Conservation (phyloP, 1,139 yeast species). For the Zygoascus meyerae region DNA sequence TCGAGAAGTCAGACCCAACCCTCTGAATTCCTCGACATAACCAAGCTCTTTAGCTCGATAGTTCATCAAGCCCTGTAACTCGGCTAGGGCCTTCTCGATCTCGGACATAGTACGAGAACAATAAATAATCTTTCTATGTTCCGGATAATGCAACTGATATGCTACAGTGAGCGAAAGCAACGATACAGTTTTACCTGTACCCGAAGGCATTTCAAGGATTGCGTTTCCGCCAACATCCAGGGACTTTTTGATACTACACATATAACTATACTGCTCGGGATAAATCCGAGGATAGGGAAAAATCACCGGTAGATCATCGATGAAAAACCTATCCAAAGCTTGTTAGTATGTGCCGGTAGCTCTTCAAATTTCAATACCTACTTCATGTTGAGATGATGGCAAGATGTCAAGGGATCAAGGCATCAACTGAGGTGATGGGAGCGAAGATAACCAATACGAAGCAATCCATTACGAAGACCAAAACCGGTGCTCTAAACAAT, state of each 20-base stretch:
- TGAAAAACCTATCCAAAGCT: conserved; percentile 51
- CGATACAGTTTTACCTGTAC: conserved; percentile 96
- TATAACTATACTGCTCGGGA: conserved; percentile 96
- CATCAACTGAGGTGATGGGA: neutral
- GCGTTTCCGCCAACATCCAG: conserved; percentile 97
- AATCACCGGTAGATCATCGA: conserved; percentile 90
- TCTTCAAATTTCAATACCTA: too few species aligned
- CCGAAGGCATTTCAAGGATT: conserved; percentile 99
- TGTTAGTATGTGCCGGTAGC: too few species aligned
- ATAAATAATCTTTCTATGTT: conserved; percentile 86
- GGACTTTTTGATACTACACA: conserved; percentile 91
- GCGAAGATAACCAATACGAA: neutral
- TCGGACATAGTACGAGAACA: conserved; percentile 99
- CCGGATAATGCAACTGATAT: conserved; percentile 92
- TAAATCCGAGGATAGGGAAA: conserved; percentile 97
- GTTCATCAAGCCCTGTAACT: conserved; percentile 81
- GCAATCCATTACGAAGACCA: neutral
- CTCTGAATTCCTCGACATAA: conserved; percentile 74
- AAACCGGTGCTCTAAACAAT: too few species aligned
- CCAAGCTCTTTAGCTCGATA: conserved; percentile 80
- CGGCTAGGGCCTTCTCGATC: conserved; percentile 95
- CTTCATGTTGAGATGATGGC: too few species aligned
- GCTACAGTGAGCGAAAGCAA: conserved; percentile 86
- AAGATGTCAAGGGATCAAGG: neutral
- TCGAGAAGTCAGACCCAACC: conserved; percentile 89